These are phyloP conservation scores for Asterophora parasitica DNA, from an alignment of 768 basidiomycete species.

Conservation along the genomic window DNA sequence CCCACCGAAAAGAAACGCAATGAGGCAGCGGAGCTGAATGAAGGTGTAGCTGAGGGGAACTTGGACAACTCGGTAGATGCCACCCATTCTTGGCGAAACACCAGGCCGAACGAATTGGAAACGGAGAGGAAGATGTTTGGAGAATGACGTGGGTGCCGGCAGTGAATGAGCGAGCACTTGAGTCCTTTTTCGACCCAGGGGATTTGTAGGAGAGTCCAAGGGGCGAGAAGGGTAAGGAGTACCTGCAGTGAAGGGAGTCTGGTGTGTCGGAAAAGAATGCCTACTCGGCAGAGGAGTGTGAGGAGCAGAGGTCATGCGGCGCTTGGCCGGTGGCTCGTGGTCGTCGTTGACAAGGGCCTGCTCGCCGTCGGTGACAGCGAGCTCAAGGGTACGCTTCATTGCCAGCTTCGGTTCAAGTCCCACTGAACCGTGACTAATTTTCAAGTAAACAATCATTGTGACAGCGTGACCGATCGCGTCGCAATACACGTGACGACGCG, in stretches of 20 bases:
- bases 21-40: constrained; percentile 55
- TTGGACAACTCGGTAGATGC: constrained; percentile 60
- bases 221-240: constrained; percentile 46
- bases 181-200: constrained; percentile 54
- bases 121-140: constrained; percentile 57
- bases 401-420: background rate
- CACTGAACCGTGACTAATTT: background rate
- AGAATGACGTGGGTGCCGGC: constrained; percentile 44
- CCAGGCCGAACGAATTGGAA: constrained; percentile 50
- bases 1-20: constrained; percentile 55
- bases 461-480: constrained; percentile 19
- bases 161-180: constrained; percentile 33
- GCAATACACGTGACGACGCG: background rate
- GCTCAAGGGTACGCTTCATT: constrained; percentile 16
- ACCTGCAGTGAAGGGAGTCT: constrained; percentile 21
- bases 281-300: constrained; percentile 23
- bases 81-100: constrained; percentile 33
- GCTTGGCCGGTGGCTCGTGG: constrained; percentile 15
- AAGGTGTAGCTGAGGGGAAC: constrained; percentile 71
- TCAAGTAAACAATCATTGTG: constrained; percentile 12
- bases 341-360: background rate
- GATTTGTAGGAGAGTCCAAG: constrained; percentile 68
- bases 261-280: constrained; percentile 19
- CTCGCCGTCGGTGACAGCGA: constrained; percentile 5
- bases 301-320: constrained; percentile 16